A percentile compares a stretch with the other conserved stretches of the same genome.
Evolutionary conservation across 805 yeast genomes (phyloP).

Genomic region (Saturnispora hagleri): DNA sequence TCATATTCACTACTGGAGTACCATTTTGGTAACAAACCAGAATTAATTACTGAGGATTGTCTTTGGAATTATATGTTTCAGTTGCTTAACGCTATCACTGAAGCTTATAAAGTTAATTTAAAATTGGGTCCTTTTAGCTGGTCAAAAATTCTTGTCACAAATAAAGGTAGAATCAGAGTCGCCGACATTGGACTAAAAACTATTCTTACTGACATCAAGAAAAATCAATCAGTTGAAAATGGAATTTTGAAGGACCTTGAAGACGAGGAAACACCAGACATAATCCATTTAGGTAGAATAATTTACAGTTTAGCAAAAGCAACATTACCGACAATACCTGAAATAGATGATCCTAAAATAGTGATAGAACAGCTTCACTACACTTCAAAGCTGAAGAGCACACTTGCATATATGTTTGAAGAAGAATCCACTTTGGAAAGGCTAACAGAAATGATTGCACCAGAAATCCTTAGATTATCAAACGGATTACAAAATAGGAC

Average conservation of each 20-base stretch:
- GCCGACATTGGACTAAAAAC: constrained; percentile 67
- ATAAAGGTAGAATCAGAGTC: constrained; percentile 60
- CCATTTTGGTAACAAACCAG: constrained; percentile 42
- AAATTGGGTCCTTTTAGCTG: constrained; percentile 55
- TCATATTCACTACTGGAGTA: constrained; percentile 61
- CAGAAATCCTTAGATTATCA: constrained; percentile 37
- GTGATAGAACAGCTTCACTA: constrained; percentile 27
- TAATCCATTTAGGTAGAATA: constrained; percentile 47
- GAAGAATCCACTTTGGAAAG: constrained; percentile 23
- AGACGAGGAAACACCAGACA: constrained; percentile 38
- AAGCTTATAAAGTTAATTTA: constrained; percentile 56
- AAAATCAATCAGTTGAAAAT: constrained; percentile 20
- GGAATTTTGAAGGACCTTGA: constrained; percentile 15
- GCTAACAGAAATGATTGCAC: constrained; percentile 33
- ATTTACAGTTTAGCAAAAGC: constrained; percentile 45
- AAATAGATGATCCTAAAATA: constrained; percentile 13
- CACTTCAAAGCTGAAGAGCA: constrained; percentile 38
- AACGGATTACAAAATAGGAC: constrained; percentile 42
- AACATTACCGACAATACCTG: constrained; percentile 16
- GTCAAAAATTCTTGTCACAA: constrained; percentile 65
- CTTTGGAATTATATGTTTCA: constrained; percentile 77
- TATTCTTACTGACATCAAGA: constrained; percentile 35
- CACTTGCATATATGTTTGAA: constrained; percentile 30
- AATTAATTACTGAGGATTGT: constrained; percentile 50
- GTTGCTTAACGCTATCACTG: constrained; percentile 56